Conservation (phyloP, 805 yeast species). For the Metschnikowia chrysomelidarum region DNA sequence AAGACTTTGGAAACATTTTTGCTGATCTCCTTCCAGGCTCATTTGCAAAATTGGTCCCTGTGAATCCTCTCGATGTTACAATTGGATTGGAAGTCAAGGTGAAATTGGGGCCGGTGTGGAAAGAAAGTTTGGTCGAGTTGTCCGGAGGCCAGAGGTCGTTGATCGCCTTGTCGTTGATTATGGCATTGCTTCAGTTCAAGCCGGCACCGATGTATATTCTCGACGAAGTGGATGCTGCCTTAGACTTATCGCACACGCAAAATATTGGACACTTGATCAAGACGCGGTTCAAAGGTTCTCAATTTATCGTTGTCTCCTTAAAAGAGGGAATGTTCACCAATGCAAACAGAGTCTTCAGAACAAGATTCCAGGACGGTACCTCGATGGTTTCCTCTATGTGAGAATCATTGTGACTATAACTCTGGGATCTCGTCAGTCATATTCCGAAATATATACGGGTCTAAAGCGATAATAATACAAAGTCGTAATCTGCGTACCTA, state of each 20-base stretch:
- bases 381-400: slow-evolving; percentile 80
- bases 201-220: slow-evolving; percentile 99
- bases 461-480: neutral
- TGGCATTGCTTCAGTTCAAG: slow-evolving; percentile 88
- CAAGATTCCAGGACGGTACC: slow-evolving; percentile 95
- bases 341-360: slow-evolving; percentile 91
- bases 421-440: slow-evolving; percentile 1
- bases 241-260: slow-evolving; percentile 95
- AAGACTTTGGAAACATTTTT: slow-evolving; percentile 88
- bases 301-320: slow-evolving; percentile 92
- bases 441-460: slow-evolving; percentile 4
- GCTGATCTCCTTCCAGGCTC: slow-evolving; percentile 86
- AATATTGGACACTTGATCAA: slow-evolving; percentile 95
- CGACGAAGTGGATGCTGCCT: slow-evolving; percentile 98
- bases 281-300: slow-evolving; percentile 92
- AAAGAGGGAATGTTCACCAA: slow-evolving; percentile 98
- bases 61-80: slow-evolving; percentile 77
- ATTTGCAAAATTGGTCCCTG: slow-evolving; percentile 83
- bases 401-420: slow-evolving; percentile 2
- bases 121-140: slow-evolving; percentile 88
- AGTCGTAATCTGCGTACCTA: too few species aligned
- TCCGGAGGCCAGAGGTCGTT: slow-evolving; percentile 97
- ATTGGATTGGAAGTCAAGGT: slow-evolving; percentile 90
- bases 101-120: slow-evolving; percentile 90
- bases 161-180: slow-evolving; percentile 85